Conservation (phyloP, 23 red algal genomes). For the Gracilaria gracilis region DNA sequence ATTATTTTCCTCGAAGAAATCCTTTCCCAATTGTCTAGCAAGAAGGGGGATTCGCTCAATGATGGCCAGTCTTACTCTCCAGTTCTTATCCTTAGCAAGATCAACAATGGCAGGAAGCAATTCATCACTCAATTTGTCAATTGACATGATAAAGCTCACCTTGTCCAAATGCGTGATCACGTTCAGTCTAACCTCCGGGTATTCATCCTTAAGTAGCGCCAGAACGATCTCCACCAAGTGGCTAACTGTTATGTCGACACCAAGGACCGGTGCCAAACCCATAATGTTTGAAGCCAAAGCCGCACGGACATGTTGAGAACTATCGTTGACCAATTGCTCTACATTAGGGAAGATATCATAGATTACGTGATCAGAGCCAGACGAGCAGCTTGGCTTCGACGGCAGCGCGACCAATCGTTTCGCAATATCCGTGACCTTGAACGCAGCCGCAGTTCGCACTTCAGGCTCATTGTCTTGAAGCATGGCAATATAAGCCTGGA, state of each 20-base stretch:
- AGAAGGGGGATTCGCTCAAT: constrained; percentile 91
- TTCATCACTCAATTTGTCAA: constrained; percentile 87
- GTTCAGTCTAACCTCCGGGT: constrained; percentile 92
- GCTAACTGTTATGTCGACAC: constrained; percentile 67
- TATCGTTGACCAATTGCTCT: constrained; percentile 83
- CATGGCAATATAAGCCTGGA: constrained; percentile 69
- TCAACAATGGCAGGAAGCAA: constrained; percentile 97
- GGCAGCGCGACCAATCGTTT: constrained; percentile 54
- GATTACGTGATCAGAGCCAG: constrained; percentile 54
- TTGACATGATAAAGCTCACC: constrained; percentile 89
- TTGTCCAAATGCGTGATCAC: constrained; percentile 94
- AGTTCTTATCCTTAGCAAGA: constrained; percentile 97
- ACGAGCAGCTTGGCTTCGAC: neutral
- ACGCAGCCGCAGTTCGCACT: constrained; percentile 95
- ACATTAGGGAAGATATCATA: constrained; percentile 84
- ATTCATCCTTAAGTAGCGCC: constrained; percentile 94
- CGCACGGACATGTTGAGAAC: constrained; percentile 91
- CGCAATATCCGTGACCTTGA: constrained; percentile 85
- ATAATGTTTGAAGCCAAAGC: constrained; percentile 93
- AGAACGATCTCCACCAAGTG: constrained; percentile 86
- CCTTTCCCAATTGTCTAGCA: constrained; percentile 87
- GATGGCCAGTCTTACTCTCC: constrained; percentile 93
- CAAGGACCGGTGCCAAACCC: constrained; percentile 90
- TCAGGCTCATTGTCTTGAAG: constrained; percentile 95
- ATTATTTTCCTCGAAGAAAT: constrained; percentile 89